Evolutionary conservation across 352 stramenopile species (phyloP).

Genomic region (Elongisporangium anandrum): DNA sequence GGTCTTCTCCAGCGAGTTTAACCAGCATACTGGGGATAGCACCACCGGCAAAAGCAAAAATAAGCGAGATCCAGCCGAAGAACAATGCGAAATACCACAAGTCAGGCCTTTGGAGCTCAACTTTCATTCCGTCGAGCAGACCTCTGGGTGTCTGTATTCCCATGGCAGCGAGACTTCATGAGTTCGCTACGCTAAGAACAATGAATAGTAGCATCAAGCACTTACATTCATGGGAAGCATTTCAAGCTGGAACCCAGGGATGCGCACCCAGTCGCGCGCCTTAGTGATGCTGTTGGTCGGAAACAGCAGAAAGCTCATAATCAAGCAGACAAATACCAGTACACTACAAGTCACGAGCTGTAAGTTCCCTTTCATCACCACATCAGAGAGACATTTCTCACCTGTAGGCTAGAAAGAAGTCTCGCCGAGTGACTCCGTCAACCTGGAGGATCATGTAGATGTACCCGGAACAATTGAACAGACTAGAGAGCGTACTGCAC

Average conservation of each 20-base stretch:
- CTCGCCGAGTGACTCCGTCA: constrained; percentile 31
- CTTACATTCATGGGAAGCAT: constrained; percentile 47
- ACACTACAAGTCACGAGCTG: constrained; percentile 14
- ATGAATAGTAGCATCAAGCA: not conserved
- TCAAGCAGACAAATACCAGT: constrained; percentile 37
- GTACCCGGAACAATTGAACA: constrained; percentile 84
- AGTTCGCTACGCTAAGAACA: not conserved
- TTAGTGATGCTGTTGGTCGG: constrained; percentile 66
- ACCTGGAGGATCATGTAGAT: constrained; percentile 80
- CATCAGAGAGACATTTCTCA: constrained; percentile 17
- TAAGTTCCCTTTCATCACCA: not conserved
- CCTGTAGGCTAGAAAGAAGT: constrained; percentile 64
- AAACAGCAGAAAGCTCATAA: constrained; percentile 59
- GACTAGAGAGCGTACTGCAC: constrained; percentile 73
- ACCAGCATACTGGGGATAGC: constrained; percentile 68
- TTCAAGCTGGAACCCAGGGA: constrained; percentile 53
- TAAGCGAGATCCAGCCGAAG: constrained; percentile 80
- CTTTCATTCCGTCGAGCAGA: constrained; percentile 51
- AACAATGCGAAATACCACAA: constrained; percentile 77
- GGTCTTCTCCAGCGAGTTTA: constrained; percentile 27
- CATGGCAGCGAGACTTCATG: not conserved
- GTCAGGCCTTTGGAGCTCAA: constrained; percentile 46
- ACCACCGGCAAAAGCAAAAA: constrained; percentile 74
- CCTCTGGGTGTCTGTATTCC: constrained; percentile 41
- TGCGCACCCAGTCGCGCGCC: constrained; percentile 30